A percentile compares a stretch with the other conserved stretches of the same genome.
These are phyloP conservation scores for Chaetomiaceae sp. DNA, from an alignment of 2,329 filamentous ascomycete genomes.

Conservation along the genomic window DNA sequence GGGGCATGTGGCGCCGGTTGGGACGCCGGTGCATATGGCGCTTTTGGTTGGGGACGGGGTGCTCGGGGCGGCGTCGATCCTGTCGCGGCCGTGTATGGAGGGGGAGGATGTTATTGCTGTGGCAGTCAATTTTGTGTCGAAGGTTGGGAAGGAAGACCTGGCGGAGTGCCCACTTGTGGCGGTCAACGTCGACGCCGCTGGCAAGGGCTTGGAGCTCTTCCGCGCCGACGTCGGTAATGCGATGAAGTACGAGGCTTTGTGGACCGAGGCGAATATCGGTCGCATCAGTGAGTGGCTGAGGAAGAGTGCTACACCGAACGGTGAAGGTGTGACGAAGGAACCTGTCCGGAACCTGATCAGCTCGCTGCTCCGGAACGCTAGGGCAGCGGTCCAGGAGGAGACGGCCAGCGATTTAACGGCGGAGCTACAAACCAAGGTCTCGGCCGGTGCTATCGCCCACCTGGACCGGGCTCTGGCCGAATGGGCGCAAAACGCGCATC, in stretches of 20 bases:
- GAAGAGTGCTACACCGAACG: slow-evolving; percentile 37
- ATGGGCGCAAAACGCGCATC: slow-evolving; percentile 78
- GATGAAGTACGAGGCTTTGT: slow-evolving; percentile 66
- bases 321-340: slow-evolving; percentile 53
- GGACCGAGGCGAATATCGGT: slow-evolving; percentile 68
- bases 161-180: slow-evolving; percentile 48
- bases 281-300: slow-evolving; percentile 63
- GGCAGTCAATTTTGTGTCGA: slow-evolving; percentile 48
- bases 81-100: slow-evolving; percentile 40
- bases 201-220: slow-evolving; percentile 61
- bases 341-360: slow-evolving; percentile 62
- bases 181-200: slow-evolving; percentile 61
- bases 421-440: slow-evolving; percentile 30
- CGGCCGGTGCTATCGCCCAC: slow-evolving; percentile 39
- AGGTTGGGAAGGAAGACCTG: slow-evolving; percentile 32
- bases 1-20: slow-evolving; percentile 61
- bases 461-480: slow-evolving; percentile 58
- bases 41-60: slow-evolving; percentile 71
- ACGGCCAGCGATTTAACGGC: slow-evolving; percentile 39
- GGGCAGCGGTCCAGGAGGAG: slow-evolving; percentile 47
- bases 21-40: slow-evolving; percentile 79
- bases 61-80: slow-evolving; percentile 56
- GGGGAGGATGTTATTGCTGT: slow-evolving; percentile 43
- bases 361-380: slow-evolving; percentile 58
- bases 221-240: slow-evolving; percentile 67